Evolutionary conservation across 78 protist species (phyloP).

Genomic region (Isochrysis galbana): DNA sequence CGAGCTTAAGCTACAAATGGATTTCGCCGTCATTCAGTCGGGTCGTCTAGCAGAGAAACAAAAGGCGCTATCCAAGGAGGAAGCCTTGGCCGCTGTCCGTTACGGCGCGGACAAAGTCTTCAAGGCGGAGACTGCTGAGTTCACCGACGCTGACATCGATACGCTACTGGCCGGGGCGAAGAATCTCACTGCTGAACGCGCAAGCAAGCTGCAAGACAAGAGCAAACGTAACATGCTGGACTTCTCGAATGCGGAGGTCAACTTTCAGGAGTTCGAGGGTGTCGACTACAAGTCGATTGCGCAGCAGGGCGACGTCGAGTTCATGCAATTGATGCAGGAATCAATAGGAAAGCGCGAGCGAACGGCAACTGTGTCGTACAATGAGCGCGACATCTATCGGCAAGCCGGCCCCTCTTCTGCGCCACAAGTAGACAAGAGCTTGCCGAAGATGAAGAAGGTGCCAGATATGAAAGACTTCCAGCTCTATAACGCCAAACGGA

Average conservation of each 20-base stretch:
- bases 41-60: constrained; percentile 70
- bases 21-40: constrained; percentile 94
- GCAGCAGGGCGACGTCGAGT: background rate
- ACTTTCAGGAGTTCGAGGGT: constrained; percentile 77
- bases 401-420: background rate
- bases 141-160: constrained; percentile 73
- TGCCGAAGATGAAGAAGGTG: background rate
- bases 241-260: background rate
- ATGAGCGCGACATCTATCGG: background rate
- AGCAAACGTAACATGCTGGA: background rate
- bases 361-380: background rate
- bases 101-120: constrained; percentile 88
- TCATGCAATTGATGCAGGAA: background rate
- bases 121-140: background rate
- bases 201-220: constrained; percentile 32
- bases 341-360: constrained; percentile 37
- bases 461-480: background rate
- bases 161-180: constrained; percentile 67
- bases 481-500: background rate
- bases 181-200: constrained; percentile 52
- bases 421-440: background rate
- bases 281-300: constrained; percentile 52
- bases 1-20: constrained; percentile 75
- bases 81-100: constrained; percentile 79
- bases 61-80: constrained; percentile 65